Percentiles rank a stretch among this genome's conserved stretches.
Conservation (phyloP, 257 asterid genomes). For the Solanum chiquidenum region DNA sequence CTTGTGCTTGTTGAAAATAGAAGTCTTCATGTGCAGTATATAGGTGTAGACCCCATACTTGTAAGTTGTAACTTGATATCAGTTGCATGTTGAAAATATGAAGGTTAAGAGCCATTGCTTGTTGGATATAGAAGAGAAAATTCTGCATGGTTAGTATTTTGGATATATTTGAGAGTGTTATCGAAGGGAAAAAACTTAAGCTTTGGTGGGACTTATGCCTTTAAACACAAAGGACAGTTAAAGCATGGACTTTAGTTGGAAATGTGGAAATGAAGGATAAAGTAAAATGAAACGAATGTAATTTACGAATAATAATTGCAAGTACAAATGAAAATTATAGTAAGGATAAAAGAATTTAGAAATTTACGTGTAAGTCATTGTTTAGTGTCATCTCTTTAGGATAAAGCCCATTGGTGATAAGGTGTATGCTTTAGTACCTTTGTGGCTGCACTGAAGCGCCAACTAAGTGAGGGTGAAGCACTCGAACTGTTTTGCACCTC, state of each 20-base stretch:
- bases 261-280: background rate
- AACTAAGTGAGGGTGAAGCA: background rate
- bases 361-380: background rate
- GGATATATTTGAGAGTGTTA: background rate
- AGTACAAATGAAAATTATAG: background rate
- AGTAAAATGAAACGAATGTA: background rate
- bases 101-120: background rate
- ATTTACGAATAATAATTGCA: background rate
- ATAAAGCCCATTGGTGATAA: background rate
- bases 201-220: background rate
- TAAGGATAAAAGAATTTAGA: background rate
- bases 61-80: background rate
- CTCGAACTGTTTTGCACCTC: background rate
- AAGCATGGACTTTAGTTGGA: background rate
- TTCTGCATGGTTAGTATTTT: constrained; percentile 3
- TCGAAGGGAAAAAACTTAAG: background rate
- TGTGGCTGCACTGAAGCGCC: background rate
- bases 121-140: background rate
- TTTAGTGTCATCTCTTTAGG: background rate
- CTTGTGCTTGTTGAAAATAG: background rate
- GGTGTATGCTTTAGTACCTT: background rate
- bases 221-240: background rate
- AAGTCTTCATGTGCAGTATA: constrained; percentile 12
- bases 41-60: background rate
- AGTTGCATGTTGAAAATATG: background rate